These are phyloP conservation scores for Phytophthora constricta DNA, from an alignment of 352 stramenopile species.

Conservation along the genomic window DNA sequence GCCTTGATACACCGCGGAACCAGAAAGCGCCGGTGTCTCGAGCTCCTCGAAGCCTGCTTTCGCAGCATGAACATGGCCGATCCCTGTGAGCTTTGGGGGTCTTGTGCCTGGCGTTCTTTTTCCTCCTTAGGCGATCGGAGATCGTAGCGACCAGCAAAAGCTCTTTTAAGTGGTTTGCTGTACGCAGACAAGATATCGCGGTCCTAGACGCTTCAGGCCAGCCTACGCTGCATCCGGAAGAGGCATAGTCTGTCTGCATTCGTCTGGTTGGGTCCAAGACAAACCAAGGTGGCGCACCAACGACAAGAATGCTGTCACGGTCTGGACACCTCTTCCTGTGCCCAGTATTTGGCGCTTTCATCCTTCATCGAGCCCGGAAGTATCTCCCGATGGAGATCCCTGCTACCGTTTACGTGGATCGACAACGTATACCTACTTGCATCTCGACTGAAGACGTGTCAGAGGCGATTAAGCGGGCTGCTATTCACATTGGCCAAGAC, in stretches of 20 bases:
- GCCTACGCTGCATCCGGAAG: background rate
- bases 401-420: constrained; percentile 1
- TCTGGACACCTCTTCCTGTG: constrained; percentile 17
- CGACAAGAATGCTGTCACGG: constrained; percentile 7
- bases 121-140: constrained; percentile 7
- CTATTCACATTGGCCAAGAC: background rate
- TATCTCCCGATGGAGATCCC: constrained; percentile 1
- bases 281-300: constrained; percentile 8
- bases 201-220: background rate
- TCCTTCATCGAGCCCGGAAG: constrained; percentile 6
- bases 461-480: background rate
- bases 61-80: background rate
- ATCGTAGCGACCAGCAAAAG: constrained; percentile 6
- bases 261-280: constrained; percentile 1
- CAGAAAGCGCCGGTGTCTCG: constrained; percentile 7
- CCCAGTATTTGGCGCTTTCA: constrained; percentile 7
- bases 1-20: background rate
- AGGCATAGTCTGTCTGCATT: background rate
- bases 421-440: background rate
- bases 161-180: constrained; percentile 25
- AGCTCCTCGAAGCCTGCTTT: constrained; percentile 4
- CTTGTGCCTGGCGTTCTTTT: constrained; percentile 5
- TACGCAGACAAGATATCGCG: constrained; percentile 6
- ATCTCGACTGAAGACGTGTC: background rate
- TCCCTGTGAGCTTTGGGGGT: background rate